Conservation (phyloP, 441 rosid genomes). For the Gossypium davidsonii region DNA sequence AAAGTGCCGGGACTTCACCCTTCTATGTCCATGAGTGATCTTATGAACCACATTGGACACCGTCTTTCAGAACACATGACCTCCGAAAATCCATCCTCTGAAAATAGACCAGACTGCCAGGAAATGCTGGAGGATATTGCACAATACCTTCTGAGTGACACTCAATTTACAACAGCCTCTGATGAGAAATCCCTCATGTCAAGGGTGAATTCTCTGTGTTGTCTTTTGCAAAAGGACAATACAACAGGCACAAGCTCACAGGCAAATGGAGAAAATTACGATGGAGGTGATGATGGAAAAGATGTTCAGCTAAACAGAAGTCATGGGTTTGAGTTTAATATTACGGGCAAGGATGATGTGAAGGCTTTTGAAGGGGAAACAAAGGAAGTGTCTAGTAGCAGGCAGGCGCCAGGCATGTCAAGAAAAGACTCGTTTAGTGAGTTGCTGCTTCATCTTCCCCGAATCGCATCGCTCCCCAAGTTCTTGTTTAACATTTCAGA, state of each 20-base stretch:
- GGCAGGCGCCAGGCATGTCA: slow-evolving; percentile 64
- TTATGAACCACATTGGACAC: slow-evolving; percentile 65
- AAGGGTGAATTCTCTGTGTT: slow-evolving; percentile 87
- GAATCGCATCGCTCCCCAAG: slow-evolving; percentile 83
- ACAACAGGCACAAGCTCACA: slow-evolving; percentile 44
- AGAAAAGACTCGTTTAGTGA: slow-evolving; percentile 93
- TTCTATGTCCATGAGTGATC: slow-evolving; percentile 83
- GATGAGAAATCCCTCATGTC: slow-evolving; percentile 95
- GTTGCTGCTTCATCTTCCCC: slow-evolving; percentile 81
- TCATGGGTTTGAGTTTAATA: slow-evolving; percentile 32
- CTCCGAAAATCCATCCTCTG: slow-evolving; percentile 38
- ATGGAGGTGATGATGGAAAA: slow-evolving; percentile 25
- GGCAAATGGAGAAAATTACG: slow-evolving; percentile 37
- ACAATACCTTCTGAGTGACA: slow-evolving; percentile 74
- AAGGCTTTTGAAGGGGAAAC: slow-evolving; percentile 34
- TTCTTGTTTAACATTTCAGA: slow-evolving; percentile 85
- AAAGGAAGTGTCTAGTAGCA: slow-evolving; percentile 51
- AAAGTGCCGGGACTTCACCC: slow-evolving; percentile 79
- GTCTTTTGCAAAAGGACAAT: slow-evolving; percentile 83
- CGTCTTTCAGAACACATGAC: slow-evolving; percentile 65
- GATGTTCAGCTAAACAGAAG: slow-evolving; percentile 29
- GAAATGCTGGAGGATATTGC: slow-evolving; percentile 66
- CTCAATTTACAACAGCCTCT: slow-evolving; percentile 58
- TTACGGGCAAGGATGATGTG: slow-evolving; percentile 18
- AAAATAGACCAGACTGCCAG: slow-evolving; percentile 36